These are phyloP conservation scores for Ceratocystis huliohia DNA, from an alignment of 2,329 filamentous ascomycete species.

Conservation along the genomic window DNA sequence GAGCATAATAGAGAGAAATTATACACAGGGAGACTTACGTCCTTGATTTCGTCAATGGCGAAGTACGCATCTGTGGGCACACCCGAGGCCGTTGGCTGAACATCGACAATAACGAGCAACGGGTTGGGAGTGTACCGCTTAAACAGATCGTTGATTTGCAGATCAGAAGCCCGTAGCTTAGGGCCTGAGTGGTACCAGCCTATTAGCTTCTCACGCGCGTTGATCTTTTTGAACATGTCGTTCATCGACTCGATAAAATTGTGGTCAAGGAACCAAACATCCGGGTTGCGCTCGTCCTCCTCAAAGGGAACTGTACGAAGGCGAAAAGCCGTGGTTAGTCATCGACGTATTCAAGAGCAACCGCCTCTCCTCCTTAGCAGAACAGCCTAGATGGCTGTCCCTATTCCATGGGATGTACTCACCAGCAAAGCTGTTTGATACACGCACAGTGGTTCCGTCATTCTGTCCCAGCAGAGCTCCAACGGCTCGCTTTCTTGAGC, in stretches of 20 bases:
- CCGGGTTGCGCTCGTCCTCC: conserved; percentile 96
- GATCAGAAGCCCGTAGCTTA: conserved; percentile 88
- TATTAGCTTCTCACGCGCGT: conserved; percentile 95
- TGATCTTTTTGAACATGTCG: conserved; percentile 99
- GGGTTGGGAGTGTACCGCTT: conserved; percentile 98
- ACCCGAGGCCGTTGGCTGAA: conserved; percentile 93
- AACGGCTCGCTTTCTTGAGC: conserved; percentile 74
- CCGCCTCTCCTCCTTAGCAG: neutral
- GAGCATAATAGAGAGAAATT: neutral
- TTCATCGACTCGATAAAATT: conserved; percentile 99
- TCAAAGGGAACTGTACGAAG: conserved; percentile 71
- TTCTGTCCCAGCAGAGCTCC: conserved; percentile 92
- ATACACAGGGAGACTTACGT: conserved; percentile 31
- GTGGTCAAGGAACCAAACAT: conserved; percentile 98
- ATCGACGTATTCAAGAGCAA: neutral
- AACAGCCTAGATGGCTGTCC: neutral
- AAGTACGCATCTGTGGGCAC: conserved; percentile 99
- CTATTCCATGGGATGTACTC: conserved; percentile 19
- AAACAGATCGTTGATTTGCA: conserved; percentile 99
- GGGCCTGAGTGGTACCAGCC: conserved; percentile 99
- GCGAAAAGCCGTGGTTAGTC: conserved; percentile 14
- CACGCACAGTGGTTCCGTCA: conserved; percentile 86
- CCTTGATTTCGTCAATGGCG: conserved; percentile 98
- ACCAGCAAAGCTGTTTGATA: conserved; percentile 99
- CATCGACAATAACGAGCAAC: conserved; percentile 92